Conservation (phyloP, 768 basidiomycete genomes). For the Calvatia gigantea region DNA sequence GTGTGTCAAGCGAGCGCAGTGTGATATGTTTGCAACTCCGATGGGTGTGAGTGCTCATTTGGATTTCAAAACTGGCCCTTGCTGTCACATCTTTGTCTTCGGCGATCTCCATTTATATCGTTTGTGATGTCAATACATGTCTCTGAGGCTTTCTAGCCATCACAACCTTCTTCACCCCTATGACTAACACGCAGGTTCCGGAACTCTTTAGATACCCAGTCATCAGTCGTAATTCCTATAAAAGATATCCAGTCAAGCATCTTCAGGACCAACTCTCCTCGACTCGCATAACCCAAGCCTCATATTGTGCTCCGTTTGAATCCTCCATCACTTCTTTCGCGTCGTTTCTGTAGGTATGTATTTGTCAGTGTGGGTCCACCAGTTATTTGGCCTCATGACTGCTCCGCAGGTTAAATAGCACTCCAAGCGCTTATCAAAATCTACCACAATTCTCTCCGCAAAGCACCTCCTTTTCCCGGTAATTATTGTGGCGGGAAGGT, state of each 20-base stretch:
- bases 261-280: not conserved
- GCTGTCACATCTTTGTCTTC: not conserved
- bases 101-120: constrained; percentile 7
- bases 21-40: not conserved
- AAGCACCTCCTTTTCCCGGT: not conserved
- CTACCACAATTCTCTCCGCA: not conserved
- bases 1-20: not conserved
- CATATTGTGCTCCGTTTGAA: not conserved
- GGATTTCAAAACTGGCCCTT: not conserved
- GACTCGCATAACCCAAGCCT: not conserved
- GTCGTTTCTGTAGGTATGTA: constrained; percentile 27
- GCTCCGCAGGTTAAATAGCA: constrained; percentile 26
- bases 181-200: constrained; percentile 11
- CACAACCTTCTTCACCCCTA: constrained; percentile 11
- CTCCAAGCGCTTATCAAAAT: not conserved
- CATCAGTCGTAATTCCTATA: constrained; percentile 7
- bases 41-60: not conserved
- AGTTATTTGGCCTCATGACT: constrained; percentile 34
- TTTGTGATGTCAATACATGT: not conserved
- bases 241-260: constrained; percentile 3
- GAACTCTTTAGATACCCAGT: not conserved
- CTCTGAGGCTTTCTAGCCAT: not conserved
- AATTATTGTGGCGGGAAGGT: not conserved
- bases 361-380: constrained; percentile 33
- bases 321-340: not conserved